Evolutionary conservation across 2,329 filamentous ascomycete genomes (phyloP).

Genomic region (Cladophialophora exuberans): DNA sequence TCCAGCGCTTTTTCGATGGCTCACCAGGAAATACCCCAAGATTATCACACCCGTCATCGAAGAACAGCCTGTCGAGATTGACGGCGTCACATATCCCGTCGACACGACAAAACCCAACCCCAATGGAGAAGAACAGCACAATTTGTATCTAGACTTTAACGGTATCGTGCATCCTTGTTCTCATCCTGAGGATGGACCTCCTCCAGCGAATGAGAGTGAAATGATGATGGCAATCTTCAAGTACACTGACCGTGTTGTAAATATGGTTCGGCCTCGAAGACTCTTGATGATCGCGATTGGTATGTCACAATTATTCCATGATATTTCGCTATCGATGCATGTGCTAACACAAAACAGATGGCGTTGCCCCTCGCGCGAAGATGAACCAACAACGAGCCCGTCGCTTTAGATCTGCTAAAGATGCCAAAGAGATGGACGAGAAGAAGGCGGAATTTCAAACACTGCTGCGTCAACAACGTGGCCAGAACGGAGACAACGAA

Average conservation of each 20-base stretch:
- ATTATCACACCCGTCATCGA: slow-evolving; percentile 92
- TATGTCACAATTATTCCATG: slow-evolving; percentile 46
- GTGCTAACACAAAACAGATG: slow-evolving; percentile 62
- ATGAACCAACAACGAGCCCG: slow-evolving; percentile 99
- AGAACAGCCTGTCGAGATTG: slow-evolving; percentile 77
- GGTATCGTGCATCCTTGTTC: slow-evolving; percentile 99
- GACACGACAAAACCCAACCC: slow-evolving; percentile 86
- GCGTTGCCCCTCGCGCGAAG: slow-evolving; percentile 94
- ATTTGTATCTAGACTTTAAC: slow-evolving; percentile 98
- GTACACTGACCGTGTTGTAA: slow-evolving; percentile 98
- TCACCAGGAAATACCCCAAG: slow-evolving; percentile 96
- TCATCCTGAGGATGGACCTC: slow-evolving; percentile 89
- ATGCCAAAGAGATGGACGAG: slow-evolving; percentile 90
- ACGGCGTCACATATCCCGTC: slow-evolving; percentile 82
- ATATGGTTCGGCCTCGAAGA: slow-evolving; percentile 96
- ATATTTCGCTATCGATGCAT: not conserved
- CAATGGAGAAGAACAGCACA: slow-evolving; percentile 97
- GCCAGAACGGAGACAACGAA: slow-evolving; percentile 63
- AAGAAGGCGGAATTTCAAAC: slow-evolving; percentile 88
- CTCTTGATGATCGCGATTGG: slow-evolving; percentile 96
- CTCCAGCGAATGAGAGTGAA: slow-evolving; percentile 92
- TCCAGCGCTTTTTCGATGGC: slow-evolving; percentile 92
- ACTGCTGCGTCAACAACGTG: slow-evolving; percentile 71
- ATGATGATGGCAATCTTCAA: slow-evolving; percentile 99
- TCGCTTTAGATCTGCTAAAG: slow-evolving; percentile 90